phyloP scores from a whole-genome alignment of 192 early-diverging fungal species.

The Fimicolochytrium jonesii region DNA sequence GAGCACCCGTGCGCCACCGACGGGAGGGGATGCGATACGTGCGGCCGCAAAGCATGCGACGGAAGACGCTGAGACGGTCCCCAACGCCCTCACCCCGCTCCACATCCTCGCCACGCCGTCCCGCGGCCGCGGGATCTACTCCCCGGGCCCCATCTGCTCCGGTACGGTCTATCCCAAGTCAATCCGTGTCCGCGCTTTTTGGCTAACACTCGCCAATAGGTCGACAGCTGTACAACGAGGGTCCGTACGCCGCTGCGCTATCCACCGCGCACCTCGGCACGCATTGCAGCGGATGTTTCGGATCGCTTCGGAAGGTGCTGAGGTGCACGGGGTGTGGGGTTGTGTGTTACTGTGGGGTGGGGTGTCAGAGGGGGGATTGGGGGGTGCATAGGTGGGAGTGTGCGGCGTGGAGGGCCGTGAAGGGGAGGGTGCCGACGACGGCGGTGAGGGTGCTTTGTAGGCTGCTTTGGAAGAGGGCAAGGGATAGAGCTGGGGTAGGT shows the following conservation, averaged over 20 bases:
- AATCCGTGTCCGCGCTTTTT: too few species aligned
- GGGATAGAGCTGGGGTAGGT: not conserved
- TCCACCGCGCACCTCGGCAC: constrained; percentile 2
- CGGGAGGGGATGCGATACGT: too few species aligned
- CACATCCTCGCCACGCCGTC: too few species aligned
- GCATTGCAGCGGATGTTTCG: constrained; percentile 24
- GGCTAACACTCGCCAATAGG: too few species aligned
- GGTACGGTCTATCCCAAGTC: too few species aligned
- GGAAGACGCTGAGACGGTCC: too few species aligned
- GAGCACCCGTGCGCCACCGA: too few species aligned
- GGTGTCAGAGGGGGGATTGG: constrained; percentile 22
- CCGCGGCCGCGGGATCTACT: too few species aligned
- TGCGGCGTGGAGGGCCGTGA: constrained; percentile 4
- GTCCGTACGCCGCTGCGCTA: constrained; percentile 17
- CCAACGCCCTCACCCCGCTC: too few species aligned
- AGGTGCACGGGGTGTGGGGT: constrained; percentile 19
- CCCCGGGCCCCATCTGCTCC: too few species aligned
- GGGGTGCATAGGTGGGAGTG: constrained; percentile 12
- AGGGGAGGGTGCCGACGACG: constrained; percentile 23
- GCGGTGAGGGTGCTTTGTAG: constrained; percentile 29
- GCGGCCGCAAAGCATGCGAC: too few species aligned
- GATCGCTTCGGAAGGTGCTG: not conserved
- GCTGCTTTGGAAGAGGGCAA: constrained; percentile 15
- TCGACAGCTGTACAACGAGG: too few species aligned
- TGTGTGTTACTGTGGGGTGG: constrained; percentile 25